A percentile compares a stretch with the other conserved stretches of the same genome.
These are phyloP conservation scores for Butyriboletus loyo DNA, from an alignment of 768 basidiomycete genomes.

Conservation along the genomic window DNA sequence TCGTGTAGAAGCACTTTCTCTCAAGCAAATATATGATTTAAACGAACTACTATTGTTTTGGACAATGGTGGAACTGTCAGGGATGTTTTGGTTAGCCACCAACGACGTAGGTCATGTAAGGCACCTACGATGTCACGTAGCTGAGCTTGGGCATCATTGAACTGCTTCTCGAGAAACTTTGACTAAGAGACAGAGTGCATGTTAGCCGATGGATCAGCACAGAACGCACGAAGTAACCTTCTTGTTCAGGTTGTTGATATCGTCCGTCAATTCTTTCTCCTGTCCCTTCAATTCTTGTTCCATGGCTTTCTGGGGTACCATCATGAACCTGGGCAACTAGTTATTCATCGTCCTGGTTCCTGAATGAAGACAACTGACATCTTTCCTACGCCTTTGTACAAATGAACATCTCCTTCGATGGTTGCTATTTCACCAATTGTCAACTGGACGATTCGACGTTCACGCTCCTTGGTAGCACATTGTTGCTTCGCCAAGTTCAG, in stretches of 20 bases:
- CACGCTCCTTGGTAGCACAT: slow-evolving; percentile 76
- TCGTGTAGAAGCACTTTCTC: background rate
- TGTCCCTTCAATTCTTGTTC: slow-evolving; percentile 69
- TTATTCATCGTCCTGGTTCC: background rate
- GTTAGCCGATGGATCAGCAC: background rate
- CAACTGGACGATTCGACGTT: slow-evolving; percentile 84
- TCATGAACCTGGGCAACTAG: slow-evolving; percentile 70
- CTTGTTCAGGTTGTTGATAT: slow-evolving; percentile 77
- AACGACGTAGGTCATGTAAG: background rate
- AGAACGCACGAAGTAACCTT: slow-evolving; percentile 52
- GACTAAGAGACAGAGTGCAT: slow-evolving; percentile 43
- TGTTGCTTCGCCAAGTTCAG: slow-evolving; percentile 75
- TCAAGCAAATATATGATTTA: slow-evolving; percentile 5
- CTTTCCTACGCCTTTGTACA: slow-evolving; percentile 96
- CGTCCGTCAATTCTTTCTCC: slow-evolving; percentile 83
- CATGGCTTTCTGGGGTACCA: slow-evolving; percentile 77
- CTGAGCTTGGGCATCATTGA: slow-evolving; percentile 84
- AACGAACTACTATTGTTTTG: slow-evolving; percentile 22
- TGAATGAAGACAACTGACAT: slow-evolving; percentile 50
- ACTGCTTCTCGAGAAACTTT: slow-evolving; percentile 93
- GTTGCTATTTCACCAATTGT: slow-evolving; percentile 80
- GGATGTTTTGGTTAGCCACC: slow-evolving; percentile 8
- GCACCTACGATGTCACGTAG: slow-evolving; percentile 75
- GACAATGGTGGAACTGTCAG: slow-evolving; percentile 29
- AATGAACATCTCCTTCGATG: slow-evolving; percentile 68